Base-by-base conservation (phyloP, 2,329 filamentous ascomycete genomes). In the Cordyceps javanica region DNA sequence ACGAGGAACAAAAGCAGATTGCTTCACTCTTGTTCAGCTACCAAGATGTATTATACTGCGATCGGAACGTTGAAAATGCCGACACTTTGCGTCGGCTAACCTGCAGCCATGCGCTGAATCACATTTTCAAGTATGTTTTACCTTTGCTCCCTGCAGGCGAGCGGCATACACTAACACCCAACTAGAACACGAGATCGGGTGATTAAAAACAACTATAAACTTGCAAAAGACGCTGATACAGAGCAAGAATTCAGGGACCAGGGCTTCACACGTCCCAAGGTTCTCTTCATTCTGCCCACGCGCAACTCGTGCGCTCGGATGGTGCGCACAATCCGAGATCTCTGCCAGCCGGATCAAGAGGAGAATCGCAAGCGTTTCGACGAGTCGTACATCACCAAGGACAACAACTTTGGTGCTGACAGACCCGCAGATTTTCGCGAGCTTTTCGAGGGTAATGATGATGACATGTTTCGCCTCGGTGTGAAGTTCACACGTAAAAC, bases 401-500 rank as follows among this genome's bases (percentile, higher is more conserved):
- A 89, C 23, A 59, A 66, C 44, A 83, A 82, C 39, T 87, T 91
- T 63, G 84, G 86, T 26, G 77, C 82, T 9, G 85, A 89, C 67
- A 90, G 91, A 67, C 88, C 94, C 0, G 87, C 87, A 3, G 94
- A 97, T 70, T 97, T 96, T 73, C 80, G 82, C 25, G 89, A 96
- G 58, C 80, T 97, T 0, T 99, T 99, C 67, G 87, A 87, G 60
- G 94, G 94, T 59, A 97, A 97, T 69, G 91, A 96, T 69, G 94
- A 97, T 69, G 94, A 99, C 73, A 94, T 95, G 82, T 99, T 97
- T 75, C 86, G 93, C 3, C 77, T 97, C 2, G 94, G 93, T n/a
- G 73, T 99, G 68, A 99, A 97, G 72, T 95, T 99, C 70, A 97
- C 94, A 0, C 85, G 94, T 60, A 97, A 97, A 73, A 96, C 91